phyloP scores from a whole-genome alignment of 176 grass and related monocot genomes.

The Paspalum notatum region DNA sequence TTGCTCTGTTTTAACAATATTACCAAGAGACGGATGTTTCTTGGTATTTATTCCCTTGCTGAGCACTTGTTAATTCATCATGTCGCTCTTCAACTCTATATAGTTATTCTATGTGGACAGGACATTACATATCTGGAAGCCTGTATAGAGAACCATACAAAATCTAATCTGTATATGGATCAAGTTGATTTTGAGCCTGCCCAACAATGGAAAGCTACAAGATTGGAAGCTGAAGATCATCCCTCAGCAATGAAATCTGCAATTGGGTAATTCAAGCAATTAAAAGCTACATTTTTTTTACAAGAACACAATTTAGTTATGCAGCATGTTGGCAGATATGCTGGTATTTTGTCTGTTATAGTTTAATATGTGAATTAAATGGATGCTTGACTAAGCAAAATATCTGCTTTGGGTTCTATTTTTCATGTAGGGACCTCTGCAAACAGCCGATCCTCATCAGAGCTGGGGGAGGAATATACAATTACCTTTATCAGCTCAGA shows the following conservation, averaged over 20 bases:
- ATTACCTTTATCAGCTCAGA: conserved; percentile 89
- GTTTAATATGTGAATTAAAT: conserved; percentile 24
- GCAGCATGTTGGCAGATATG: conserved; percentile 26
- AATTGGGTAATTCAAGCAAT: conserved; percentile 54
- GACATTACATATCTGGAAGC: conserved; percentile 94
- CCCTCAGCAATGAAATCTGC: conserved; percentile 59
- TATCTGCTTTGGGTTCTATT: conserved; percentile 23
- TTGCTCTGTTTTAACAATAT: conserved; percentile 11
- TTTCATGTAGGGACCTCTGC: conserved; percentile 66
- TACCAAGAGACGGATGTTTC: conserved; percentile 9
- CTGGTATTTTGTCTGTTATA: neutral
- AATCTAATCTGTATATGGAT: conserved; percentile 98
- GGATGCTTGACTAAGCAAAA: conserved; percentile 12
- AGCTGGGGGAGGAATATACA: conserved; percentile 95
- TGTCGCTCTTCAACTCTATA: conserved; percentile 48
- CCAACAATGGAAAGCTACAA: conserved; percentile 85
- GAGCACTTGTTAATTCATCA: conserved; percentile 23
- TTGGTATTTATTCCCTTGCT: conserved; percentile 28
- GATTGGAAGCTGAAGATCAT: conserved; percentile 82
- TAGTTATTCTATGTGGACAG: conserved; percentile 55
- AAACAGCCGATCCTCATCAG: conserved; percentile 79
- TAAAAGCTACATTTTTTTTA: conserved; percentile 13
- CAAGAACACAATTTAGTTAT: neutral
- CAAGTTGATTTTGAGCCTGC: conserved; percentile 98
- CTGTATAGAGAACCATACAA: conserved; percentile 99